Conservation (phyloP, 164 flowering plant genomes). For the Buxus sempervirens region DNA sequence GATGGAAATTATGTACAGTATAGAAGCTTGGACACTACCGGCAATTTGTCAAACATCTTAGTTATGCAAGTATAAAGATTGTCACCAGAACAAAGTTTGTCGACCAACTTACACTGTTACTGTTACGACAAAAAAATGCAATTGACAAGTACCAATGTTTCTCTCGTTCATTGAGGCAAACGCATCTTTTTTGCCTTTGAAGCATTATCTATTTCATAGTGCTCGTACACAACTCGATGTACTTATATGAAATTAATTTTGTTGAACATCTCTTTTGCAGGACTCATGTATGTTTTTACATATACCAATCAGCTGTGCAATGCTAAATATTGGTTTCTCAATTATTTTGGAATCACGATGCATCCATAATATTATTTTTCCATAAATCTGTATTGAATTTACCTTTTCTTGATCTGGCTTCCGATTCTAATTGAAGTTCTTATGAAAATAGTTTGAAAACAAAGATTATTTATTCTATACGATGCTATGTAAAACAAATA, state of each 20-base stretch:
- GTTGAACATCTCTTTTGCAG: background rate
- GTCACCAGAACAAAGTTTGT: slow-evolving; percentile 85
- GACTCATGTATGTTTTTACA: slow-evolving; percentile 3
- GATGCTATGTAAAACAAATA: too few species aligned
- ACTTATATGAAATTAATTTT: background rate
- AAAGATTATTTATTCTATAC: too few species aligned
- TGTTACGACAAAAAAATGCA: slow-evolving; percentile 97
- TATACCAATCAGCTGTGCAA: background rate
- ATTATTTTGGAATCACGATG: slow-evolving; percentile 1
- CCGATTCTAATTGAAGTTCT: too few species aligned
- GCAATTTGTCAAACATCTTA: slow-evolving; percentile 69
- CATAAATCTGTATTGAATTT: background rate
- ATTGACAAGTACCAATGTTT: slow-evolving; percentile 35
- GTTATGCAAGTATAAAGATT: slow-evolving; percentile 90
- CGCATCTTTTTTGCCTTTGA: background rate
- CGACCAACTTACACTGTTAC: slow-evolving; percentile 74
- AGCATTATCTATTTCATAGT: background rate
- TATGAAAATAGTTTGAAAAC: too few species aligned
- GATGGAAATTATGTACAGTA: slow-evolving; percentile 96
- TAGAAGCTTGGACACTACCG: slow-evolving; percentile 77
- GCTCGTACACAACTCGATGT: background rate
- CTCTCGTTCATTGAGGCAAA: slow-evolving; percentile 28
- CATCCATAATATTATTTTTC: background rate
- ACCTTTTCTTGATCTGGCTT: background rate
- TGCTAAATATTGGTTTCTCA: background rate